Percentiles rank a stretch among this genome's conserved stretches.
These are phyloP conservation scores for Aspergillus wentii DNA, from an alignment of 495 filamentous ascomycete genomes.

Conservation along the genomic window DNA sequence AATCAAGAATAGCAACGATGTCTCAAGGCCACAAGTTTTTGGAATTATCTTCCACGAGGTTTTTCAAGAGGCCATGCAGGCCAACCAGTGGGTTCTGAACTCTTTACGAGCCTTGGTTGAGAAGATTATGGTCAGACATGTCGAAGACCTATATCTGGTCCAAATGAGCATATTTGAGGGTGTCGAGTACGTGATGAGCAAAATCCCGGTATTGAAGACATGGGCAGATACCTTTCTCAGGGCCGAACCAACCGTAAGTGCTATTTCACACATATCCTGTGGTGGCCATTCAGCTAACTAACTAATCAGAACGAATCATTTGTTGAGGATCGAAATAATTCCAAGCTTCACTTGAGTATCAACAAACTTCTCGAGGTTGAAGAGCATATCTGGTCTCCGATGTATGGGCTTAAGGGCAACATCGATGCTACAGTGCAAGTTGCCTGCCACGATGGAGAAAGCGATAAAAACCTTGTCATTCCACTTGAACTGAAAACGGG, in stretches of 20 bases:
- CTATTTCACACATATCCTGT: background rate
- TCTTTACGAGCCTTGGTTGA: slow-evolving; percentile 63
- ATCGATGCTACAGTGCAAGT: slow-evolving; percentile 97
- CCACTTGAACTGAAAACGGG: slow-evolving; percentile 96
- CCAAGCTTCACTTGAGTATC: slow-evolving; percentile 71
- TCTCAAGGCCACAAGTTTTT: slow-evolving; percentile 75
- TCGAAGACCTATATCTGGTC: slow-evolving; percentile 83
- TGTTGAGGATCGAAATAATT: slow-evolving; percentile 74
- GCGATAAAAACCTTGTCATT: slow-evolving; percentile 67
- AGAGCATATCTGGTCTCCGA: slow-evolving; percentile 95
- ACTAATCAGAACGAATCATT: slow-evolving; percentile 56
- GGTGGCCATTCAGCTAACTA: background rate
- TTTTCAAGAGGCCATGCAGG: slow-evolving; percentile 83
- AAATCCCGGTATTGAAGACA: slow-evolving; percentile 66
- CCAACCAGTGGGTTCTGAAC: slow-evolving; percentile 71
- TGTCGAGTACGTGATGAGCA: slow-evolving; percentile 69
- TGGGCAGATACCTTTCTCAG: slow-evolving; percentile 84
- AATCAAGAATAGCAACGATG: slow-evolving; percentile 77
- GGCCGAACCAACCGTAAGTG: slow-evolving; percentile 60
- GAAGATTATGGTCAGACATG: slow-evolving; percentile 58
- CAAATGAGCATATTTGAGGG: slow-evolving; percentile 68
- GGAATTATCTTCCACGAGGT: slow-evolving; percentile 90
- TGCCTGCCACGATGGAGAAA: slow-evolving; percentile 62
- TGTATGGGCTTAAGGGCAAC: slow-evolving; percentile 95
- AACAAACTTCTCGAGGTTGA: slow-evolving; percentile 94